A percentile compares a stretch with the other conserved stretches of the same genome.
Evolutionary conservation across 2,329 filamentous ascomycete genomes (phyloP).

Genomic region (Ophiosphaerella narmari): DNA sequence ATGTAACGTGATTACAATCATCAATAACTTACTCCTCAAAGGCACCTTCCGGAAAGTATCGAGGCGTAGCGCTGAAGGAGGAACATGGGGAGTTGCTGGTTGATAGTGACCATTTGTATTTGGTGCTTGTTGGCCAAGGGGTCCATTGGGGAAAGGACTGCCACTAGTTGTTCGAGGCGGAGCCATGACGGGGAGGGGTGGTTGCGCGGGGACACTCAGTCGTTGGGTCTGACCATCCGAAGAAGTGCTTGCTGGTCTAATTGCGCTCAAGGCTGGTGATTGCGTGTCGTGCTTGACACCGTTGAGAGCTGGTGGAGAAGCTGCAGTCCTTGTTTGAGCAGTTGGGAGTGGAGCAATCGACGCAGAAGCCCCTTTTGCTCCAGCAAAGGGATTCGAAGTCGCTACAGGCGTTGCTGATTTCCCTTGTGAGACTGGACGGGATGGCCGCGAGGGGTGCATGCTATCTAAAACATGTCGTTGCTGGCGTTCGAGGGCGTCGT

Average conservation of each 20-base stretch:
- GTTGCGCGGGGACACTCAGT: slow-evolving; percentile 36
- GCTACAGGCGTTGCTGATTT: slow-evolving; percentile 31
- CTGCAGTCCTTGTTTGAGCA: slow-evolving; percentile 37
- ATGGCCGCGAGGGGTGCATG: slow-evolving; percentile 48
- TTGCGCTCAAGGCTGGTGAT: slow-evolving; percentile 50
- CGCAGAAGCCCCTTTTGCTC: slow-evolving; percentile 26
- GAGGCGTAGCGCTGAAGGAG: slow-evolving; percentile 35
- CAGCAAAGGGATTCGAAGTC: slow-evolving; percentile 35
- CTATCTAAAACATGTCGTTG: slow-evolving; percentile 57
- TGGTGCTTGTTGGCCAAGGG: slow-evolving; percentile 28
- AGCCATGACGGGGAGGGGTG: slow-evolving; percentile 44
- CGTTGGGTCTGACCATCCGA: slow-evolving; percentile 37
- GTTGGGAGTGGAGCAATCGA: slow-evolving; percentile 25
- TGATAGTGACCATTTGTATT: slow-evolving; percentile 37
- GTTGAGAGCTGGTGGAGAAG: slow-evolving; percentile 36
- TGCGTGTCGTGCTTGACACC: slow-evolving; percentile 48
- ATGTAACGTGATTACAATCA: background rate
- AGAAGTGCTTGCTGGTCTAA: slow-evolving; percentile 43
- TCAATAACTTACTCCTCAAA: slow-evolving; percentile 53
- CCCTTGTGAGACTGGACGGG: slow-evolving; percentile 32
- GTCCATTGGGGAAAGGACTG: slow-evolving; percentile 48
- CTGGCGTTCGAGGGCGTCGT: slow-evolving; percentile 58
- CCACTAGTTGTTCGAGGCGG: slow-evolving; percentile 49
- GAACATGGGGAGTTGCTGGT: slow-evolving; percentile 32
- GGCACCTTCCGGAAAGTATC: slow-evolving; percentile 39